Conservation (phyloP, 768 basidiomycete genomes). For the Leucocoprinus birnbaumii region DNA sequence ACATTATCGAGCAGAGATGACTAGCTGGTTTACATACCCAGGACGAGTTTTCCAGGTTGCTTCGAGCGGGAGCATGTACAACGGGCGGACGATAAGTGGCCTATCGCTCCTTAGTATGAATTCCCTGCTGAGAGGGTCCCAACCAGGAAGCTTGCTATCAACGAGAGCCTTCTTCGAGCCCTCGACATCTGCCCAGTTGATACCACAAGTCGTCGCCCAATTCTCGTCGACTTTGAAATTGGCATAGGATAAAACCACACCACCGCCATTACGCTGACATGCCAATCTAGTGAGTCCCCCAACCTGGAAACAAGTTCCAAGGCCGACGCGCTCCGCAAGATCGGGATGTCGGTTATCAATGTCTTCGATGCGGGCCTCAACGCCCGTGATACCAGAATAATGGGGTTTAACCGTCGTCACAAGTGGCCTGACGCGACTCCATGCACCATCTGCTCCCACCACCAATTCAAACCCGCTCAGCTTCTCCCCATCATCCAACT, state of each 20-base stretch:
- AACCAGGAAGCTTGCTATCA: background rate
- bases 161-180: constrained; percentile 1
- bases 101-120: constrained; percentile 8
- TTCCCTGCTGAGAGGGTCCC: background rate
- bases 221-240: constrained; percentile 8
- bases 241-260: constrained; percentile 8
- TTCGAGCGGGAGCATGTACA: constrained; percentile 13
- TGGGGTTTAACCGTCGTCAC: constrained; percentile 24
- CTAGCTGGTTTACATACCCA: background rate
- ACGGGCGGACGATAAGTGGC: constrained; percentile 7
- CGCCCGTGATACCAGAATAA: constrained; percentile 27
- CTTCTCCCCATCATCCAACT: constrained; percentile 12
- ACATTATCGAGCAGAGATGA: too few species aligned
- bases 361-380: constrained; percentile 15
- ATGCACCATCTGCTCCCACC: constrained; percentile 31
- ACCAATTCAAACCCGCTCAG: constrained; percentile 19
- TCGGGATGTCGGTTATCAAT: constrained; percentile 19
- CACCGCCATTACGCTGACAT: constrained; percentile 26
- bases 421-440: constrained; percentile 33
- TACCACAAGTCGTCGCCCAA: constrained; percentile 12
- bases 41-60: constrained; percentile 8
- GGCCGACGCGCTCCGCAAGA: constrained; percentile 22
- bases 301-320: constrained; percentile 24
- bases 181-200: constrained; percentile 7
- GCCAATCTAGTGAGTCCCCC: constrained; percentile 22